Evolutionary conservation across 2,329 filamentous ascomycete species (phyloP), one percentile per base, ranked within the genome.

Genomic region (Colletotrichum cereale): DNA sequence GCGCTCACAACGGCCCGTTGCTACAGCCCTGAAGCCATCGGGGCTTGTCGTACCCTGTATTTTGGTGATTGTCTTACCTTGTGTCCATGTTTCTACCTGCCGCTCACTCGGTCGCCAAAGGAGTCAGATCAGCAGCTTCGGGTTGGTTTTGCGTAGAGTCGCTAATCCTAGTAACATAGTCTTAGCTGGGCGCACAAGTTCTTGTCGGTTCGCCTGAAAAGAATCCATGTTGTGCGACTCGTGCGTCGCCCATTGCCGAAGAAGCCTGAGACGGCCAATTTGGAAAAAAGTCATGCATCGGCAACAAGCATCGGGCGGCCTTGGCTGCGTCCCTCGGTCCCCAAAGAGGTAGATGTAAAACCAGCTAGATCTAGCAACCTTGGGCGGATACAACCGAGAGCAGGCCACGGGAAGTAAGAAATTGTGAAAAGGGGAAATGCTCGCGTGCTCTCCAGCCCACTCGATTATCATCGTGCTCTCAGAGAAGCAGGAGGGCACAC

Each of bases 371-470:
- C 16, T 21, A n/a, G 38, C 31, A 16, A 26, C 21, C 57, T 36
- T 6, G 29, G 57, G 31, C 3, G 34, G 10, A n/a, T n/a, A n/a
- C 18, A 21, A 5, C 57, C 26, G n/a, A 10, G 5, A 29, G 21
- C 14, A 18, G 29, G 8, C 7, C 5, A 8, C 5, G 55, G 16
- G 14, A 11, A 36, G 42, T 21, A 12, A 36, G n/a, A 44, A 21
- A 44, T 8, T 24, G n/a, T 4, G 8, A 31, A 53, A 66, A 56
- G 55, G 47, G 55, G 18, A 71, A 67, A 26, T 53, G 57, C 57
- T 67, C 64, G 64, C 68, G 68, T 71, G 68, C 44, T 21, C 64
- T 67, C 42, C 36, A 58, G 16, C 57, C 64, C 68, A 67, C 42
- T 52, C 57, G 64, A 62, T 63, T 63, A n/a, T 50, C 57, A 67